These are phyloP conservation scores for Penicillium paradoxum DNA, from an alignment of 495 filamentous ascomycete species.

Conservation along the genomic window DNA sequence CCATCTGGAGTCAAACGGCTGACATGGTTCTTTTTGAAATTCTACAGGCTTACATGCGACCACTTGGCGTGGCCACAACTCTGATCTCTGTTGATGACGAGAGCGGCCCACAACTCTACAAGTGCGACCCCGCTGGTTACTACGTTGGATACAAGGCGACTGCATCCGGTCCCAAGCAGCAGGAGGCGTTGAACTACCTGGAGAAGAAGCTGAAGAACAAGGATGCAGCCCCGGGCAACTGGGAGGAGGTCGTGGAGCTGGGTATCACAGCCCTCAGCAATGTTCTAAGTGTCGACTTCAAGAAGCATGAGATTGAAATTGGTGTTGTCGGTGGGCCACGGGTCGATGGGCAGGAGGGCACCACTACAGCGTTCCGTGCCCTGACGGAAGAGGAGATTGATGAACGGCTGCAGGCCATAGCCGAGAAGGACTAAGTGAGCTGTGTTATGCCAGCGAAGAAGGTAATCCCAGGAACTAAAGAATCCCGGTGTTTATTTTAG, in stretches of 20 bases:
- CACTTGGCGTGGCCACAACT: slow-evolving; percentile 89
- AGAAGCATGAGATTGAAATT: slow-evolving; percentile 97
- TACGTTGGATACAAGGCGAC: slow-evolving; percentile 98
- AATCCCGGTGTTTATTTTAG: slow-evolving; percentile 13
- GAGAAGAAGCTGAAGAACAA: slow-evolving; percentile 99
- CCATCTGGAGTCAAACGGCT: not conserved
- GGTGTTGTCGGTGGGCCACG: slow-evolving; percentile 87
- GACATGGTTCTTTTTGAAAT: slow-evolving; percentile 4
- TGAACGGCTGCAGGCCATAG: slow-evolving; percentile 93
- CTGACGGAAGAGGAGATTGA: slow-evolving; percentile 98
- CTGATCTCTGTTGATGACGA: slow-evolving; percentile 91
- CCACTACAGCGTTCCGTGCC: slow-evolving; percentile 71
- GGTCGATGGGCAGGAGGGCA: slow-evolving; percentile 73
- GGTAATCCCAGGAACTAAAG: slow-evolving; percentile 4
- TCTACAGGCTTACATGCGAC: slow-evolving; percentile 90
- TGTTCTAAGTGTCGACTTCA: slow-evolving; percentile 97
- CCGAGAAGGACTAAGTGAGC: slow-evolving; percentile 81
- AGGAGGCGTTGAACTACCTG: slow-evolving; percentile 93
- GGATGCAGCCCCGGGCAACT: slow-evolving; percentile 84
- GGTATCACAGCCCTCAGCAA: slow-evolving; percentile 92
- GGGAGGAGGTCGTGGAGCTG: slow-evolving; percentile 97
- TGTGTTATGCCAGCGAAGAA: slow-evolving; percentile 3
- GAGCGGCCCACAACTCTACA: slow-evolving; percentile 93
- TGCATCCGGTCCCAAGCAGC: slow-evolving; percentile 92
- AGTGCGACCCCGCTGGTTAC: slow-evolving; percentile 96